Base-by-base conservation (phyloP, 148 eudicot species). In the Rhododendron vialii region DNA sequence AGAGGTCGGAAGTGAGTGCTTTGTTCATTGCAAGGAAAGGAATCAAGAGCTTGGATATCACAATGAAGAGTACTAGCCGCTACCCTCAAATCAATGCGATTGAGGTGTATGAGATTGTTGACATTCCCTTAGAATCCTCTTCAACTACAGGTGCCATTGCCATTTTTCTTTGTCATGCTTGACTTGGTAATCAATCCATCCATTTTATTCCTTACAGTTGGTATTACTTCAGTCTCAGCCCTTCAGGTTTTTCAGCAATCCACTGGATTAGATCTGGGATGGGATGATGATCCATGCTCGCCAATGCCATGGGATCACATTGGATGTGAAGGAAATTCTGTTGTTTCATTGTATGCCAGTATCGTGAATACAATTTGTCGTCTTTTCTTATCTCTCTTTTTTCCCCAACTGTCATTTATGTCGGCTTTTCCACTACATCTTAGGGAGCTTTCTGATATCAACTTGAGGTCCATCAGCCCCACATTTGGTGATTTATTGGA, bases 281-380 rank as follows among this genome's bases (percentile, higher is more conserved):
- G 98, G 98, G 89, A 94, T 91, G 95, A 95, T 86, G 98, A 95
- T 92, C 98, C 98, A 28, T 95, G 98, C 80, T 93, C 86, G 45
- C 96, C 98, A 35, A 87, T 82, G 74, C 92, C 95, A 30, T 95
- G 98, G 98, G 90, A 86, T 86, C 94, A 89, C 85, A 87, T 95
- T 33, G 90, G 84, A 76, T 95, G 98, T 69, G 92, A 93, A 77
- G 92, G 91, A 84, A 94, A 89, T 86, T 82, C 89, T 5, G 95
- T 95, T 50, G 92, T 91, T 84, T 93, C 98, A 85, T 80, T 95
- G 98, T 95, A 94, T 41, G 91, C 55, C 69, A 79, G 18, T 76
- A 83, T 35, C 38, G 41, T 63, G n/a, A 74, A 36, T n/a, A 14
- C 35, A 41, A 74, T 63, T 82, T 57, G 36, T 47, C n/a, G n/a